Base-by-base conservation (phyloP, 208 protist genomes). In the Crithidia thermophila region DNA sequence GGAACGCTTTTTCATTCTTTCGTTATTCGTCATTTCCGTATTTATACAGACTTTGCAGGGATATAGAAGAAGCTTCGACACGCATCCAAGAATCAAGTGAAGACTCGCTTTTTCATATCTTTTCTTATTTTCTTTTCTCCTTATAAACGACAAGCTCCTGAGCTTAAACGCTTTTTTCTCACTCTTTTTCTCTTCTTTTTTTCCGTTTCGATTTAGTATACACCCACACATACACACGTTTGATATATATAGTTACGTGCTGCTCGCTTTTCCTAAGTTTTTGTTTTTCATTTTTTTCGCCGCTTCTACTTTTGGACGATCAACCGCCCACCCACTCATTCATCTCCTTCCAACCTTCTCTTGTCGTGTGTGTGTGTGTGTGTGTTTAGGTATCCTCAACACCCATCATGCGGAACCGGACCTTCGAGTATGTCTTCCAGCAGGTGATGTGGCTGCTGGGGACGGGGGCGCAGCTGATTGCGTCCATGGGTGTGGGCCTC, bases 401-500 rank as follows among this genome's bases (percentile, higher is more conserved):
- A 42, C 33, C 0, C 13, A 49, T 37, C 49, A 76, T 75, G 70
- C 47, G 21, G n/a, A 55, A 34, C 16, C 13, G 67, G 14, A 84
- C 81, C 56, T 42, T 90, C 43, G 34, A 72, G 27, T 84, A 91
- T 73, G 74, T 81, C 31, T 52, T 84, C 39, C 46, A 82, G 51
- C 85, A 94, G 72, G 59, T 82, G 43, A 58, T 90, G 51, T 94
- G 89, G 89, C 58, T 91, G 63, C 56, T 82, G 4, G 74, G 60
- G 13, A 62, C 73, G 9, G 66, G 59, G 4, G 63, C 72, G 14
- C 77, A 87, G 60, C 89, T 94, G 21, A 68, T 93, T 27, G 74
- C 75, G 3, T 68, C 82, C n/a, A 93, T 95, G 86, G 89, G 89
- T 20, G 39, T 89, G n/a, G 89, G 89, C 18, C 20, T 89, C 3